Percentiles rank a stretch among this genome's conserved stretches.
Evolutionary conservation across 2,329 filamentous ascomycete genomes (phyloP).

Genomic region (Penicillium sp.): DNA sequence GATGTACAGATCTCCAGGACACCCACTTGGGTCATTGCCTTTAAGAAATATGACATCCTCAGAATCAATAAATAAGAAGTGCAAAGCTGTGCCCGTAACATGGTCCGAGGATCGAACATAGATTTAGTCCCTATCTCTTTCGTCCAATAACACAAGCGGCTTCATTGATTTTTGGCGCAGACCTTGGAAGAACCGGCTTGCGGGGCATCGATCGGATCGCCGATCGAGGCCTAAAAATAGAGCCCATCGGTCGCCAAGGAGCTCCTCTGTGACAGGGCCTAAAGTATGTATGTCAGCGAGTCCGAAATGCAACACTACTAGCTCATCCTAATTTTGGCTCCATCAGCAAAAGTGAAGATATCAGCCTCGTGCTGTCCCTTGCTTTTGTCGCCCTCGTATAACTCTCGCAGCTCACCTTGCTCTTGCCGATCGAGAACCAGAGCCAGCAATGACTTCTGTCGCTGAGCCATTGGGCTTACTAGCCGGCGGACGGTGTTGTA

Average conservation of each 20-base stretch:
- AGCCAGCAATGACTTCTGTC: not conserved
- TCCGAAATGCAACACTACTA: not conserved
- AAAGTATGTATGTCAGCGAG: not conserved
- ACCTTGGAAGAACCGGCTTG: not conserved
- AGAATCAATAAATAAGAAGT: no score
- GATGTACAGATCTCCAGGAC: no score
- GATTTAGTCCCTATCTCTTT: no score
- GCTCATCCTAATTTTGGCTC: not conserved
- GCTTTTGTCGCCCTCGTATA: not conserved
- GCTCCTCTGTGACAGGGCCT: not conserved
- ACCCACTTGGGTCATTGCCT: no score
- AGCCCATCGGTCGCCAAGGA: not conserved
- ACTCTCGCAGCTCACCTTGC: no score
- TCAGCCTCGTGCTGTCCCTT: not conserved
- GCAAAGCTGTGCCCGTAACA: no score
- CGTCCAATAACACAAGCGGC: no score
- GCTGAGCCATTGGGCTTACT: not conserved
- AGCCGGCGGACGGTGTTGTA: no score
- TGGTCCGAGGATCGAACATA: no score
- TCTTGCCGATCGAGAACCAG: no score
- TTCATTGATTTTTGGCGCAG: not conserved
- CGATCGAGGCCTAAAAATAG: not conserved
- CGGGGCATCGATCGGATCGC: not conserved
- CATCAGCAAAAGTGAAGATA: not conserved
- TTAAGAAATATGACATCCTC: no score